phyloP scores from a whole-genome alignment of 768 basidiomycete species.

The Asterophora lycoperdoides region DNA sequence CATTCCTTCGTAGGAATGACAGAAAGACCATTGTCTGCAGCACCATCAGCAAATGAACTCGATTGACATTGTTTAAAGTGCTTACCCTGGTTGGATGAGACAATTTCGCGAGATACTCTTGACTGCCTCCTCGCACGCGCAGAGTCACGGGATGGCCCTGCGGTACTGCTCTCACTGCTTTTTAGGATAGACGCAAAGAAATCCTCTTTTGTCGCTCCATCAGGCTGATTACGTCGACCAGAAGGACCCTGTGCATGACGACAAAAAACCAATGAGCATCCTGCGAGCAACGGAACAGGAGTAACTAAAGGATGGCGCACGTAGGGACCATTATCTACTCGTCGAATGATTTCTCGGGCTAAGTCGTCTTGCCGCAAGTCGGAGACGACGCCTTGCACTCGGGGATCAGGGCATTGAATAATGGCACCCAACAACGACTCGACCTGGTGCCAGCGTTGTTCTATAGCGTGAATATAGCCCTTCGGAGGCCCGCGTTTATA shows the following conservation, averaged over 20 bases:
- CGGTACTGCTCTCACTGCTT: conserved; percentile 40
- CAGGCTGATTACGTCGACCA: conserved; percentile 57
- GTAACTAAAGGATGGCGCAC: conserved; percentile 34
- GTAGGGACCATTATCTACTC: conserved; percentile 80
- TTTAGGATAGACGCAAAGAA: conserved; percentile 72
- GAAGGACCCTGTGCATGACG: conserved; percentile 52
- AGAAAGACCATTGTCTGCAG: conserved; percentile 54
- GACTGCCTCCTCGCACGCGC: conserved; percentile 69
- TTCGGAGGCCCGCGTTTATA: conserved; percentile 84
- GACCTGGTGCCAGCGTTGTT: conserved; percentile 88
- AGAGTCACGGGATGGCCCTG: conserved; percentile 41
- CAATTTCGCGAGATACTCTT: conserved; percentile 72
- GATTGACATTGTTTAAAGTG: conserved; percentile 3
- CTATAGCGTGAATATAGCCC: conserved; percentile 91
- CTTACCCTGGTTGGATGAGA: conserved; percentile 64
- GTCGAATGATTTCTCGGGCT: conserved; percentile 68
- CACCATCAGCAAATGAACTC: conserved; percentile 3
- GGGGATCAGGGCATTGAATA: conserved; percentile 63
- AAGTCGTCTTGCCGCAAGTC: conserved; percentile 70
- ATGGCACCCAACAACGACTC: conserved; percentile 85
- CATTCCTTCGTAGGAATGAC: conserved; percentile 70
- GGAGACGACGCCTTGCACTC: conserved; percentile 56
- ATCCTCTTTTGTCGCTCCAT: conserved; percentile 68
- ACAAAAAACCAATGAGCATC: background rate
- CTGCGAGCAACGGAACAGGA: background rate